Evolutionary conservation across 352 stramenopile species (phyloP), one percentile per base, ranked within the genome.

Genomic region (Globisporangium viniferum): DNA sequence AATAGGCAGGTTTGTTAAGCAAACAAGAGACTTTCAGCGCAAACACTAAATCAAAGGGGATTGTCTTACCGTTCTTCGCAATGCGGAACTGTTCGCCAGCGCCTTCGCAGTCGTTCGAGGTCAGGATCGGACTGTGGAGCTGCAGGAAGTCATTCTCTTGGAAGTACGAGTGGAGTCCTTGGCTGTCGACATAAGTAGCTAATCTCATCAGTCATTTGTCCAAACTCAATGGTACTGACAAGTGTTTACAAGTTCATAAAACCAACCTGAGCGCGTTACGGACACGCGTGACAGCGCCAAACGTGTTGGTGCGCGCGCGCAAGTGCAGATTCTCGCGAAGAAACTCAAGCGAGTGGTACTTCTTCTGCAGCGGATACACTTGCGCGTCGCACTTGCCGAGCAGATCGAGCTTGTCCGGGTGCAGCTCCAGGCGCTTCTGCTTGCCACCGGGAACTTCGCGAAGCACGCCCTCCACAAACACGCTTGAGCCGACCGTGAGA

Each of bases 61-160:
- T 22, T 14, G 74, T 65, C 63, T 72, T 84, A 97, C 82, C 75
- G 74, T 74, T 76, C 68, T 81, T 88, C 18, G 82, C 75, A 46
- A 99, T 95, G 56, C 90, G 91, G 77, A 99, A 99, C 90, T 99
- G 97, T 77, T 99, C 97, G 51, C 97, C 97, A 20, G 97, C 97
- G 27, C 98, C 98, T 84, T 99, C 98, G 75, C 96, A 99, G 77
- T 99, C 97, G 39, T 90, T 98, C 14, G 95, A 96, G 9, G 98
- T 99, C 69, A 99, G 93, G 49, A 99, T 88, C 2, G 97, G 98
- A 46, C 97, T 99, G 76, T 92, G 84, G 22, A 91, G 64, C 56
- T 91, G 82, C 63, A 90, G 48, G 55, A 94, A 96, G 44, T 89
- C 88, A 33, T 93, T 85, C 36, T 85, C 74, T 61, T 95, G 80